phyloP scores from a whole-genome alignment of 2,329 filamentous ascomycete genomes.

The Colletotrichum sp. region DNA sequence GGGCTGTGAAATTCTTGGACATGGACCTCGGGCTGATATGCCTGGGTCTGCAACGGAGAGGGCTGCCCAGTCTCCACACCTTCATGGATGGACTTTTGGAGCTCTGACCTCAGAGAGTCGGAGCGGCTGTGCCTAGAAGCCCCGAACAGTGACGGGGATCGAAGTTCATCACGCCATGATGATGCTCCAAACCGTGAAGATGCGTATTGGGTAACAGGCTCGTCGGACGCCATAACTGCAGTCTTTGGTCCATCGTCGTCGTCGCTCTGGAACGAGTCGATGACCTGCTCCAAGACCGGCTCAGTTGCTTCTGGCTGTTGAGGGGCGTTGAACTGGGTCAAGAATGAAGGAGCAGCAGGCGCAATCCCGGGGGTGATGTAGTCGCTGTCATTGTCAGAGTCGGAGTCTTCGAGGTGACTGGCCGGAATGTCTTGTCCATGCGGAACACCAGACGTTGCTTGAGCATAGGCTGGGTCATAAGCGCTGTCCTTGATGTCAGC shows the following conservation, averaged over 20 bases:
- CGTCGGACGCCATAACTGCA: not conserved
- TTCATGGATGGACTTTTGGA: not conserved
- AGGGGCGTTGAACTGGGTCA: not conserved
- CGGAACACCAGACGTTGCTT: not conserved
- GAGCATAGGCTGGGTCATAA: not conserved
- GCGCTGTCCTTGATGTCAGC: not conserved
- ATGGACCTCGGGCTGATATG: not conserved
- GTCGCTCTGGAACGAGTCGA: conserved; percentile 11
- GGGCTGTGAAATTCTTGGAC: not conserved
- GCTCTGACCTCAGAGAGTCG: not conserved
- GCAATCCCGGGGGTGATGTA: not conserved
- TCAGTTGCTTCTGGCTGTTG: not conserved
- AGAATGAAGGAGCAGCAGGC: not conserved
- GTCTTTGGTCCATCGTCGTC: conserved; percentile 3
- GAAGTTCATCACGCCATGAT: conserved; percentile 11
- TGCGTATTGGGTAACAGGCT: not conserved
- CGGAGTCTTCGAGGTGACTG: conserved; percentile 22
- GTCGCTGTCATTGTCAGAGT: conserved; percentile 18
- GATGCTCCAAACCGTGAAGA: conserved; percentile 10
- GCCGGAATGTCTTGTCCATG: not conserved
- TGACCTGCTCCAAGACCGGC: conserved; percentile 6
- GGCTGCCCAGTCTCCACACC: not conserved
- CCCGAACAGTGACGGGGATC: not conserved
- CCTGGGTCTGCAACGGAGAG: not conserved
- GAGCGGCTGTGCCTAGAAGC: conserved; percentile 12